These are phyloP conservation scores for Aspergillus candidus DNA, from an alignment of 2,329 filamentous ascomycete species.

Conservation along the genomic window DNA sequence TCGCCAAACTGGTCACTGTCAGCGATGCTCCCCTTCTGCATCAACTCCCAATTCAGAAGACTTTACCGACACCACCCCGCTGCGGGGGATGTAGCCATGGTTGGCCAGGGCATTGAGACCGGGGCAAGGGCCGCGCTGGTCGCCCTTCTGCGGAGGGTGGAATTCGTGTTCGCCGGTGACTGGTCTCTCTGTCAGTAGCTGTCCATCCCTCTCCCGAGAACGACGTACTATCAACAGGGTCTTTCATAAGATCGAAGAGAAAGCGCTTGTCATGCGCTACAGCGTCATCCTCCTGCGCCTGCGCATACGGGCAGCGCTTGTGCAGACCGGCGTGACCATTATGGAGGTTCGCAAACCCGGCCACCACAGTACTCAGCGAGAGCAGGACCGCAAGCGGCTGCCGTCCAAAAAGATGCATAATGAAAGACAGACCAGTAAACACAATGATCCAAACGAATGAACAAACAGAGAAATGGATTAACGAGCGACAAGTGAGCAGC, in stretches of 20 bases:
- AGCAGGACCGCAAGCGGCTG: conserved; percentile 3
- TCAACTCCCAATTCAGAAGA: neutral
- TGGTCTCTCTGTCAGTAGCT: conserved; percentile 4
- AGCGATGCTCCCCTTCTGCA: neutral
- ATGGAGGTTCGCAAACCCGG: conserved; percentile 8
- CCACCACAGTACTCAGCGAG: conserved; percentile 5
- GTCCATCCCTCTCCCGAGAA: no score
- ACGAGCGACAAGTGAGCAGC: neutral
- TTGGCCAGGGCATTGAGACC: conserved; percentile 41
- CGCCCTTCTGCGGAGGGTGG: conserved; percentile 28
- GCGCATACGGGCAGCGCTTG: conserved; percentile 2
- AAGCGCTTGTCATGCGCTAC: neutral
- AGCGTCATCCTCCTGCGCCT: no score
- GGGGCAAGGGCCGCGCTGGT: conserved; percentile 38
- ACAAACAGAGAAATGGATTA: conserved; percentile 1
- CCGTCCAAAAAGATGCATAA: no score
- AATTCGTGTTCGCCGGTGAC: conserved; percentile 32
- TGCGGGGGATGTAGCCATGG: conserved; percentile 39
- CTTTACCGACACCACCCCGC: conserved; percentile 30
- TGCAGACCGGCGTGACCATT: conserved; percentile 4
- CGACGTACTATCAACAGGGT: conserved; percentile 23
- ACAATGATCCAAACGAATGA: no score
- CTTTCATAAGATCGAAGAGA: neutral
- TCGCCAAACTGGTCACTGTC: conserved; percentile 23
- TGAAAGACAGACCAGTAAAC: no score